Percentiles rank a stretch among this genome's conserved stretches.
Evolutionary conservation across 2,329 filamentous ascomycete species (phyloP).

Genomic region (Diplodia sapinea): DNA sequence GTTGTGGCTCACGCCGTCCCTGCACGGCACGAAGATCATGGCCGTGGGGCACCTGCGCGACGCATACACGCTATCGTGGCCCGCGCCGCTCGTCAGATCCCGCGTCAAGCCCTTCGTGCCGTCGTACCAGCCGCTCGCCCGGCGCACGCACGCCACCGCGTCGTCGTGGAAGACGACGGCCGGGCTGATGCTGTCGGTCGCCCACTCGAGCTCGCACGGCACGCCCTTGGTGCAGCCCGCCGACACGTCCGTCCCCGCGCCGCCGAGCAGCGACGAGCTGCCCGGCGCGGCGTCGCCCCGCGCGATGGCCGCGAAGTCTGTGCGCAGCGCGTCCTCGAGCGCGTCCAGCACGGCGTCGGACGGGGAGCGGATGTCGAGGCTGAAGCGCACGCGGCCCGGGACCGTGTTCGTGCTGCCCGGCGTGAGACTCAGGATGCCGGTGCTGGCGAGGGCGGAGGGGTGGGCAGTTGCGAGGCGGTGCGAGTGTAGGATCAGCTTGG

Average conservation of each 20-base stretch:
- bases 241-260: slow-evolving; percentile 59
- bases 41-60: slow-evolving; percentile 52
- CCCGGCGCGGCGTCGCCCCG: slow-evolving; percentile 6
- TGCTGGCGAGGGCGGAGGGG: slow-evolving; percentile 66
- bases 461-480: slow-evolving; percentile 67
- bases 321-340: slow-evolving; percentile 63
- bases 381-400: slow-evolving; percentile 70
- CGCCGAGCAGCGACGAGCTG: slow-evolving; percentile 9
- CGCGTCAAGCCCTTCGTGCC: slow-evolving; percentile 65
- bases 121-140: slow-evolving; percentile 57
- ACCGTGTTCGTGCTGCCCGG: slow-evolving; percentile 78
- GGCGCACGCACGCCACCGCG: slow-evolving; percentile 69
- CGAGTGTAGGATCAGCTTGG: slow-evolving; percentile 70
- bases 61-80: slow-evolving; percentile 62
- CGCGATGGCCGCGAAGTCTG: slow-evolving; percentile 66
- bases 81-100: slow-evolving; percentile 68
- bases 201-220: slow-evolving; percentile 63
- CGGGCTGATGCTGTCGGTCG: slow-evolving; percentile 65
- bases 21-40: slow-evolving; percentile 50
- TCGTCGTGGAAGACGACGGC: slow-evolving; percentile 70
- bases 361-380: slow-evolving; percentile 69
- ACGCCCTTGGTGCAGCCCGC: slow-evolving; percentile 54
- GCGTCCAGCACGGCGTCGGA: slow-evolving; percentile 61
- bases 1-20: slow-evolving; percentile 49
- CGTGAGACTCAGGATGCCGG: slow-evolving; percentile 70